A percentile compares a stretch with the other conserved stretches of the same genome.
Evolutionary conservation across 2,329 filamentous ascomycete genomes (phyloP).

Genomic region (Diaporthe sp.): DNA sequence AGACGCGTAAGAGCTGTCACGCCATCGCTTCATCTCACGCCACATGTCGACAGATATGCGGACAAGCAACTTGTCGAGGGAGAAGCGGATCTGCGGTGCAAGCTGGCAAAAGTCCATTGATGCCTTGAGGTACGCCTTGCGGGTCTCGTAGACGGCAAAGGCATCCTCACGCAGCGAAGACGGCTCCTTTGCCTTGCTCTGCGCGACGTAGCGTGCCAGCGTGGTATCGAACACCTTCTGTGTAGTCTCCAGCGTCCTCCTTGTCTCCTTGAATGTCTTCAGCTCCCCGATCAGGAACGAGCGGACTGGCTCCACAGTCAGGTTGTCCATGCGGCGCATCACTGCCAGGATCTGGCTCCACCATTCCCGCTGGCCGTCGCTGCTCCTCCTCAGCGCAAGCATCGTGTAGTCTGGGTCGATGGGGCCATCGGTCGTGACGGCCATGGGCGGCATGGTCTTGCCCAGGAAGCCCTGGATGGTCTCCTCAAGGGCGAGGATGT

Average conservation of each 20-base stretch:
- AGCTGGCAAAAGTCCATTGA: conserved; percentile 94
- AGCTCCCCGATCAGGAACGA: conserved; percentile 84
- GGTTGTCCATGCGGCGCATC: conserved; percentile 82
- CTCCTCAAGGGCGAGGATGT: conserved; percentile 82
- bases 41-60: conserved; percentile 88
- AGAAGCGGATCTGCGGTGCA: conserved; percentile 86
- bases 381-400: conserved; percentile 85
- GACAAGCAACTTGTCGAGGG: conserved; percentile 89
- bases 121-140: conserved; percentile 90
- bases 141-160: conserved; percentile 93
- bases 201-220: conserved; percentile 84
- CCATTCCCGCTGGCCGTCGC: conserved; percentile 88
- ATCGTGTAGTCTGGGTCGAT: conserved; percentile 97
- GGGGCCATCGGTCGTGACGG: conserved; percentile 80
- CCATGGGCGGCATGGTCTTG: conserved; percentile 79
- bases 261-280: conserved; percentile 86
- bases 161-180: conserved; percentile 94
- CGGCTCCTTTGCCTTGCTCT: conserved; percentile 94
- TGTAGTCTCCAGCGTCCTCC: conserved; percentile 80
- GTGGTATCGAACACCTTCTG: conserved; percentile 89
- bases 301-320: conserved; percentile 86
- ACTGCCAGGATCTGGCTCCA: conserved; percentile 83
- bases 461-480: conserved; percentile 83
- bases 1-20: conserved; percentile 76
- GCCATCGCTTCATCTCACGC: conserved; percentile 83